Conservation (phyloP, 805 yeast species). For the Starmerella stigmatis region DNA sequence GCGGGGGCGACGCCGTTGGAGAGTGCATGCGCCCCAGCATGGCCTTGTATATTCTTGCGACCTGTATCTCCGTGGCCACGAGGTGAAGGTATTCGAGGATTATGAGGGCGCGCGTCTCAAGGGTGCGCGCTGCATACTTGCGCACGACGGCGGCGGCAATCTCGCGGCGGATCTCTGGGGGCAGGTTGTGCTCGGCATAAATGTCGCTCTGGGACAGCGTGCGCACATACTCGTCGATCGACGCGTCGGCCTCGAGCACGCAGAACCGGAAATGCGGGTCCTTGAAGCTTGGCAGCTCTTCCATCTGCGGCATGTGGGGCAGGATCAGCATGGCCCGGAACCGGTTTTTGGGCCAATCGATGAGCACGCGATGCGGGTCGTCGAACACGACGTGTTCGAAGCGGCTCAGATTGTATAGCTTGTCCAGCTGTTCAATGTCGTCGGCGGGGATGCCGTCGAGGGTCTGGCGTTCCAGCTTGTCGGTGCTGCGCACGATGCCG, state of each 20-base stretch:
- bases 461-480: slow-evolving; percentile 13
- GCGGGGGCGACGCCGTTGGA: slow-evolving; percentile 9
- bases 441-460: slow-evolving; percentile 22
- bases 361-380: slow-evolving; percentile 55
- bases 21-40: slow-evolving; percentile 25
- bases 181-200: slow-evolving; percentile 46
- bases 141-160: slow-evolving; percentile 33
- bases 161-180: slow-evolving; percentile 34
- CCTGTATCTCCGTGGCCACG: slow-evolving; percentile 53
- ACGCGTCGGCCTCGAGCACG: slow-evolving; percentile 35
- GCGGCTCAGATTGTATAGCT: slow-evolving; percentile 40
- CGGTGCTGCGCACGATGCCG: slow-evolving; percentile 13
- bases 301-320: slow-evolving; percentile 39
- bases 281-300: slow-evolving; percentile 30
- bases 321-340: slow-evolving; percentile 52
- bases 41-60: slow-evolving; percentile 52
- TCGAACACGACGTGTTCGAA: slow-evolving; percentile 36
- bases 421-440: slow-evolving; percentile 40
- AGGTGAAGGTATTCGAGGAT: slow-evolving; percentile 40
- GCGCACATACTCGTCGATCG: slow-evolving; percentile 39
- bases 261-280: slow-evolving; percentile 29
- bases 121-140: slow-evolving; percentile 9
- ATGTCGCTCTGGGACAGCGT: slow-evolving; percentile 41
- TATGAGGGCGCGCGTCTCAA: slow-evolving; percentile 35
- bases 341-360: slow-evolving; percentile 58